Percentiles rank a stretch among this genome's conserved stretches.
phyloP scores from a whole-genome alignment of 2,329 filamentous ascomycete species.

The Cordyceps cateniannulata region DNA sequence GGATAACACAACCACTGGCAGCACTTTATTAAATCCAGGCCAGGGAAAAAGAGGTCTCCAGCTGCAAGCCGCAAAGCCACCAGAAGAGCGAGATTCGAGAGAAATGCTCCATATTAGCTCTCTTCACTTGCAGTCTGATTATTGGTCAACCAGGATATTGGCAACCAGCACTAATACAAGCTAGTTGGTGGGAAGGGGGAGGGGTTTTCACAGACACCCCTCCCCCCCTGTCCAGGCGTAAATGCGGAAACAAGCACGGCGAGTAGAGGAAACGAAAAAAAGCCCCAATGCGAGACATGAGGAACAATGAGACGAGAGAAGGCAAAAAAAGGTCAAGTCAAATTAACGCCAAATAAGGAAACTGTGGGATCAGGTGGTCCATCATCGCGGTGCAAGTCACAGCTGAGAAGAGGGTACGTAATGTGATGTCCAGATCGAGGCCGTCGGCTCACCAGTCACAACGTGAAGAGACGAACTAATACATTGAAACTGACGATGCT shows the following conservation, averaged over 20 bases:
- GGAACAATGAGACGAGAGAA: not conserved
- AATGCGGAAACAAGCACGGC: conserved; percentile 10
- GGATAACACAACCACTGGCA: not conserved
- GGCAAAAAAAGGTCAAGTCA: not conserved
- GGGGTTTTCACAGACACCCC: not conserved
- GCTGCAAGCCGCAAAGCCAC: conserved; percentile 10
- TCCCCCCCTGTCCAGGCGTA: not conserved
- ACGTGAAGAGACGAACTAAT: not conserved
- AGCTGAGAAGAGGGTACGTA: not conserved
- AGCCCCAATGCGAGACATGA: conserved; percentile 1
- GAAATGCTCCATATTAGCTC: not conserved
- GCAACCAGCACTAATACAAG: not conserved
- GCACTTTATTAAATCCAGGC: not conserved
- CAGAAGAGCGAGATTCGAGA: not conserved
- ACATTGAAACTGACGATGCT: too few relatives aligned
- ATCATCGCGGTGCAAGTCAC: not conserved
- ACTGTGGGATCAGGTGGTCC: not conserved
- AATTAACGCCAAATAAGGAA: not conserved
- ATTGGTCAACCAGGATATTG: not conserved
- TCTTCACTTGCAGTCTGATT: not conserved
- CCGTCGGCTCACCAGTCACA: not conserved
- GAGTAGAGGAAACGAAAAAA: conserved; percentile 10
- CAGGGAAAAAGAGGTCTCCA: not conserved
- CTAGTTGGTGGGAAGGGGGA: not conserved
- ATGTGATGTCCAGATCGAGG: not conserved